phyloP scores from a whole-genome alignment of 139 green algal species.

The Yamagishiella unicocca region DNA sequence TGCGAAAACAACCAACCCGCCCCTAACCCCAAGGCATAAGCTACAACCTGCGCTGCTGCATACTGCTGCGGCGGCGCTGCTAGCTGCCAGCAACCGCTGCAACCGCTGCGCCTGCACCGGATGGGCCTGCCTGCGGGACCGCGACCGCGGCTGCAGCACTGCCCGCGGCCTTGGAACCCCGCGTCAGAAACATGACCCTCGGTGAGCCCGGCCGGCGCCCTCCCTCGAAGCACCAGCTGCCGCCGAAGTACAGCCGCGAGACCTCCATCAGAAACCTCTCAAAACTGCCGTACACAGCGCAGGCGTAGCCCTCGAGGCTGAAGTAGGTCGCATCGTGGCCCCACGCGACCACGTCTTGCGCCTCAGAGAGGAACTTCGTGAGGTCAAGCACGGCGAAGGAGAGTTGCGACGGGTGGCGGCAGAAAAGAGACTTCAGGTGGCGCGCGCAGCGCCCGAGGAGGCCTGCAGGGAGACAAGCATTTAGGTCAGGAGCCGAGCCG shows the following conservation, averaged over 20 bases:
- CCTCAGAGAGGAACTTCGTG: not conserved
- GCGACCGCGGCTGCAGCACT: too few species aligned
- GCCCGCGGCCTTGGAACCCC: not conserved
- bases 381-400: not conserved
- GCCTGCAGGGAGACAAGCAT: not conserved
- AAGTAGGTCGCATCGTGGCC: conserved; percentile 18
- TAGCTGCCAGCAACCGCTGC: too few species aligned
- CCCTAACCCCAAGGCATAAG: too few species aligned
- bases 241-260: not conserved
- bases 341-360: conserved; percentile 30
- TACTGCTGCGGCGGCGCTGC: too few species aligned
- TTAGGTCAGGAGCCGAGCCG: too few species aligned
- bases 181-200: not conserved
- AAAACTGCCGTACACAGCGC: conserved; percentile 39
- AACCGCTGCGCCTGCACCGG: too few species aligned
- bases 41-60: too few species aligned
- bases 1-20: too few species aligned
- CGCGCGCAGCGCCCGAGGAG: conserved; percentile 13
- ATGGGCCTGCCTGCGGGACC: too few species aligned
- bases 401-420: not conserved
- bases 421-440: not conserved
- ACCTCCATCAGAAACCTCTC: conserved; percentile 11
- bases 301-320: conserved; percentile 8
- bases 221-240: conserved; percentile 19
- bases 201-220: not conserved